These are phyloP conservation scores for Ophiocordyceps camponoti-rufipedis DNA, from an alignment of 2,329 filamentous ascomycete species.

Conservation along the genomic window DNA sequence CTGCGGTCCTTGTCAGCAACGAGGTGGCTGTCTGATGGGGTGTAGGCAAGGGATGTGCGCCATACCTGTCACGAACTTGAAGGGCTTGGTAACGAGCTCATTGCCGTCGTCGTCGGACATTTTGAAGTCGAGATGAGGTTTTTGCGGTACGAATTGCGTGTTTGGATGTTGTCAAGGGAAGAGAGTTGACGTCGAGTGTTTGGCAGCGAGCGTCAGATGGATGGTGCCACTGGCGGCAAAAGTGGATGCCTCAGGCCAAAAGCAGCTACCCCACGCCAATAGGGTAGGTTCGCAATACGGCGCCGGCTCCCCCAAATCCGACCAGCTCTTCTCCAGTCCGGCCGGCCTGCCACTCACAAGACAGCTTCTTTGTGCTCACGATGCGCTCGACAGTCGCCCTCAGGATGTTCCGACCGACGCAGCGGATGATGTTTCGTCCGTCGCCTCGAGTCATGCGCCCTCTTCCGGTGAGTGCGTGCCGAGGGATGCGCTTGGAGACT, in stretches of 20 bases:
- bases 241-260: constrained; percentile 21
- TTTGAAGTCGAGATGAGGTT: constrained; percentile 23
- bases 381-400: constrained; percentile 51
- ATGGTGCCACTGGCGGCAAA: constrained; percentile 7
- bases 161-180: constrained; percentile 2
- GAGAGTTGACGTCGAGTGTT: constrained; percentile 8
- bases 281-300: too few relatives aligned
- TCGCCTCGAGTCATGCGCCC: constrained; percentile 49
- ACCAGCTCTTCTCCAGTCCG: neutral
- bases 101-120: constrained; percentile 77
- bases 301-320: neutral
- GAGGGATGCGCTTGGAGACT: constrained; percentile 1
- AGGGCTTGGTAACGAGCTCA: constrained; percentile 86
- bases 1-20: constrained; percentile 23
- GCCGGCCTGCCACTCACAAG: constrained; percentile 12
- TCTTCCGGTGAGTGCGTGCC: constrained; percentile 41
- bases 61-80: constrained; percentile 99
- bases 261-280: constrained; percentile 10
- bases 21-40: constrained; percentile 16
- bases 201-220: neutral
- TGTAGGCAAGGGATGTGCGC: constrained; percentile 19
- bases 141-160: constrained; percentile 1
- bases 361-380: constrained; percentile 13
- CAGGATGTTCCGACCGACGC: constrained; percentile 48
- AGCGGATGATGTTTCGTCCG: constrained; percentile 47